Conservation (phyloP, 2,329 filamentous ascomycete genomes). For the Ascochyta lentis region DNA sequence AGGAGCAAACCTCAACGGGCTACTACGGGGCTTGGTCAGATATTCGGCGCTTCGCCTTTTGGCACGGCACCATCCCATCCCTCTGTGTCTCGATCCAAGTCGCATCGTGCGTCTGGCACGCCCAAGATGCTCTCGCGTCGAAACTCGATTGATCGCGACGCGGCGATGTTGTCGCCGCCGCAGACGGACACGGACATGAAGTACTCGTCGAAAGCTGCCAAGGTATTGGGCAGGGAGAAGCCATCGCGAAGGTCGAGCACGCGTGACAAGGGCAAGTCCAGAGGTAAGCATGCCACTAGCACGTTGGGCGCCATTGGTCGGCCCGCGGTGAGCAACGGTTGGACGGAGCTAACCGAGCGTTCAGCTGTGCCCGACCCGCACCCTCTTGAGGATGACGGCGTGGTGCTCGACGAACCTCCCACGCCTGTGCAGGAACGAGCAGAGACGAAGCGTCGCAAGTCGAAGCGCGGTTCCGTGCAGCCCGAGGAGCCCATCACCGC, state of each 20-base stretch:
- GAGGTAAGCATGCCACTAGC: slow-evolving; percentile 46
- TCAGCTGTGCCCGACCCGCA: slow-evolving; percentile 63
- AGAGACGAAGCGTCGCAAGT: slow-evolving; percentile 50
- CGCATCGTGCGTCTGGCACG: slow-evolving; percentile 66
- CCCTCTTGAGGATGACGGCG: slow-evolving; percentile 67
- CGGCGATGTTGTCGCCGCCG: slow-evolving; percentile 73
- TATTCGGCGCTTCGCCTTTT: slow-evolving; percentile 61
- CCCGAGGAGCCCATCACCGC: slow-evolving; percentile 45
- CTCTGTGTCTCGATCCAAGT: slow-evolving; percentile 66
- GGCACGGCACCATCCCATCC: slow-evolving; percentile 55
- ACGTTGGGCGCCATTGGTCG: slow-evolving; percentile 29
- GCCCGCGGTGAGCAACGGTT: slow-evolving; percentile 45
- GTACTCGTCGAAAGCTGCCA: slow-evolving; percentile 78
- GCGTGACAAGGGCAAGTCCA: slow-evolving; percentile 58
- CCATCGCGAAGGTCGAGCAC: slow-evolving; percentile 53
- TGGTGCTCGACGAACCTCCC: slow-evolving; percentile 55
- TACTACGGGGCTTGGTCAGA: slow-evolving; percentile 66
- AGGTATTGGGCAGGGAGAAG: slow-evolving; percentile 68
- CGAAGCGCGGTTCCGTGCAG: slow-evolving; percentile 49
- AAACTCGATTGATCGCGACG: slow-evolving; percentile 70
- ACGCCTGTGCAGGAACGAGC: slow-evolving; percentile 39
- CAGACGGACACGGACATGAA: slow-evolving; percentile 67
- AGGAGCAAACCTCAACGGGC: slow-evolving; percentile 61
- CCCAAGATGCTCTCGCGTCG: slow-evolving; percentile 69
- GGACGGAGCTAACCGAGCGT: slow-evolving; percentile 39